Evolutionary conservation across 2,329 filamentous ascomycete species (phyloP), one percentile per base, ranked within the genome.

Genomic region (Orbilia blumenaviensis): DNA sequence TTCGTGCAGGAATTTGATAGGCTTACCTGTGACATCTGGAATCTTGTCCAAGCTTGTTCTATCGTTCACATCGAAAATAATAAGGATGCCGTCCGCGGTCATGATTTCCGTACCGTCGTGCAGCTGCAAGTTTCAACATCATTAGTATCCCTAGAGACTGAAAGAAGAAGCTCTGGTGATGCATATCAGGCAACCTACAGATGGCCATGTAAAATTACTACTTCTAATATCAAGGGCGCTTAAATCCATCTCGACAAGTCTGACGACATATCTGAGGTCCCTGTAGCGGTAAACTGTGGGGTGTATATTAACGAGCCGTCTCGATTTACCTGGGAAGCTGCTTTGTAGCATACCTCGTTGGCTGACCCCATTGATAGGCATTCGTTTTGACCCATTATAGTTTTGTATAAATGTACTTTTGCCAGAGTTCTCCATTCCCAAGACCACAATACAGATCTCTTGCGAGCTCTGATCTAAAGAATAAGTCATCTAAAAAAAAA

Each of bases 51-150:
- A 88, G 81, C 90, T 94, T 75, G 90, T 88, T 79, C 89, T 87
- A 82, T 92, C 91, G 83, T 89, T 92, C 48, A 96, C 91, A 86
- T 97, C 92, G 85, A 97, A 97, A 56, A 98, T 85, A 72, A 94
- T 88, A 79, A 97, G 84, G 50, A 92, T 93, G 18, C 92, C 94
- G 81, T 98, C 92, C 80, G 97, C 88, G 42, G 87, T 76, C 72
- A 76, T 76, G 42, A 76, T 76, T 44, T 76, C 72, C 36, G 72
- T 76, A 18, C 72, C 72, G 50, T 76, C 72, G 42, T 76, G 72
- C 46, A 76, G 41, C 72, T 76, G 56, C 38, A 69, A 18, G 32
- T 48, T n/a, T n/a, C 10, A 83, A 83, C 34, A 83, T 41, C 14
- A 71, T 79, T 73, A 79, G 78, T 58, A 74, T 77, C 75, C 86